A percentile compares a stretch with the other conserved stretches of the same genome.
These are phyloP conservation scores for Pichia exigua DNA, from an alignment of 805 yeast genomes.

Conservation along the genomic window DNA sequence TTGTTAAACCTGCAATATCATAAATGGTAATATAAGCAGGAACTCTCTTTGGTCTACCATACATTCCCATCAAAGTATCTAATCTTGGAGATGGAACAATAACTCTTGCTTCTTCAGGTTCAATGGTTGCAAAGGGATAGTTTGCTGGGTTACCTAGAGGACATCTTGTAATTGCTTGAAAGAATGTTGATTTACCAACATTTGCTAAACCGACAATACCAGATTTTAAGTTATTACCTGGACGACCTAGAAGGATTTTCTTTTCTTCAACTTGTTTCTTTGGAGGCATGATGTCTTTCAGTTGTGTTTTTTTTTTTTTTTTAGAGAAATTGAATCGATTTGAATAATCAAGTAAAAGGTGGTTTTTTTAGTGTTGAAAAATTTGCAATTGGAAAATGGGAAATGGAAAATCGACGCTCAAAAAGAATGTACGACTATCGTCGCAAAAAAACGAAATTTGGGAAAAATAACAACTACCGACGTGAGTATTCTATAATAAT, in stretches of 20 bases:
- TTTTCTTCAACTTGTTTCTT: slow-evolving; percentile 33
- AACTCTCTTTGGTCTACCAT: slow-evolving; percentile 76
- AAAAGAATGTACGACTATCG: background rate
- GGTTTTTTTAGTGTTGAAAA: background rate
- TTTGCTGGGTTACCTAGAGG: slow-evolving; percentile 95
- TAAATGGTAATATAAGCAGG: slow-evolving; percentile 91
- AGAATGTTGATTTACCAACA: slow-evolving; percentile 94
- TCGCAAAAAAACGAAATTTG: background rate
- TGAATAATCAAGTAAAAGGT: no score
- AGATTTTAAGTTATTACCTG: slow-evolving; percentile 38
- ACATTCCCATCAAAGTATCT: slow-evolving; percentile 64
- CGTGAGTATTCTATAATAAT: no score
- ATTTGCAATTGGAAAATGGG: background rate
- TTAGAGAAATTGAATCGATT: no score
- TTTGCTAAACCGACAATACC: slow-evolving; percentile 96
- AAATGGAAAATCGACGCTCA: background rate
- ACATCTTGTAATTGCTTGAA: slow-evolving; percentile 92
- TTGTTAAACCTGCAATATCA: slow-evolving; percentile 97
- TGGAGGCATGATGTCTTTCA: slow-evolving; percentile 27
- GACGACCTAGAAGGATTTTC: slow-evolving; percentile 32
- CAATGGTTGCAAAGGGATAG: slow-evolving; percentile 96
- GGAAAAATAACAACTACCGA: background rate
- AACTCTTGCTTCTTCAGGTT: slow-evolving; percentile 96
- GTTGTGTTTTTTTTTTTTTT: no score
- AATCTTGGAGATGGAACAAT: slow-evolving; percentile 87